Conservation (phyloP, 306 rosid species). For the Cucurbita ficifolia region DNA sequence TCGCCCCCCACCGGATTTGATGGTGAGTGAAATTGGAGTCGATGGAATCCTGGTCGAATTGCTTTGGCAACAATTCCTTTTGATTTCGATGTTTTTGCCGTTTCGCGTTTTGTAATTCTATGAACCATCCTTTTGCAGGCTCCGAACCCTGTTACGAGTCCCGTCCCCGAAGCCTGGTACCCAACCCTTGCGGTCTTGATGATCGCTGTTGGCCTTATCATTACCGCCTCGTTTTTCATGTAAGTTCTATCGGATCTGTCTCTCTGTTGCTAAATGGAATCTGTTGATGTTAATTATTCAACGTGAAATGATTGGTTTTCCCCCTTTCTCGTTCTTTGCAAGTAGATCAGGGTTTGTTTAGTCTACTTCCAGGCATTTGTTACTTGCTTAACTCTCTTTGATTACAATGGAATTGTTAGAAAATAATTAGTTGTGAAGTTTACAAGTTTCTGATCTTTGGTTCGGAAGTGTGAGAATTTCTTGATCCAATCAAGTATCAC, state of each 20-base stretch:
- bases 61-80: neutral
- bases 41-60: neutral
- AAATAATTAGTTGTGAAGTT: neutral
- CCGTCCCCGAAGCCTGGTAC: slow-evolving; percentile 68
- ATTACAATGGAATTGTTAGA: neutral
- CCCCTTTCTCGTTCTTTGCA: neutral
- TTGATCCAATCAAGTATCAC: neutral
- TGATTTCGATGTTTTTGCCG: neutral
- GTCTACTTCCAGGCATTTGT: neutral
- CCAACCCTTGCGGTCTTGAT: slow-evolving; percentile 67
- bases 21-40: neutral
- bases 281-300: neutral
- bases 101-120: neutral
- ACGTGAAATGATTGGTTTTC: neutral
- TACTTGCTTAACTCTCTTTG: neutral
- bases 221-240: slow-evolving; percentile 95
- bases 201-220: slow-evolving; percentile 65
- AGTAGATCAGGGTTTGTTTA: neutral
- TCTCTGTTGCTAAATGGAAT: neutral
- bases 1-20: neutral
- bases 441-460: neutral
- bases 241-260: slow-evolving; percentile 33
- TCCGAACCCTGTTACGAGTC: slow-evolving; percentile 76
- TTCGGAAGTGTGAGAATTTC: neutral
- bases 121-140: slow-evolving; percentile 27